Conservation (phyloP, 441 rosid genomes). For the Capsella rubella region DNA sequence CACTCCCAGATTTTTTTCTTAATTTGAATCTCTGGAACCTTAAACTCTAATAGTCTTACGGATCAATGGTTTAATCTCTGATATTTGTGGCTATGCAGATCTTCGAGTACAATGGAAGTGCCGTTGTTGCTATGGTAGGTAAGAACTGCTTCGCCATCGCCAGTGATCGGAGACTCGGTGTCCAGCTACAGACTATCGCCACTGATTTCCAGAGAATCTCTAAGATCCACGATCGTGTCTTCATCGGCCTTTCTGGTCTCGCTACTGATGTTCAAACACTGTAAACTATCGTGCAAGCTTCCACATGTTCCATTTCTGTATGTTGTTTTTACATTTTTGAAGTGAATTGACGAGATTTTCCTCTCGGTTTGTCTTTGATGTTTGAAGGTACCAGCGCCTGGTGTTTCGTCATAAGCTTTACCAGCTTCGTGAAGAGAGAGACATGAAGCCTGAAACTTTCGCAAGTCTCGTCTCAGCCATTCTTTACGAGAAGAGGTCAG, state of each 20-base stretch:
- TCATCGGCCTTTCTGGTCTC: conserved; percentile 89
- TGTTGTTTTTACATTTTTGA: neutral
- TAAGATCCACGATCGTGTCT: conserved; percentile 83
- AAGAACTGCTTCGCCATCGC: conserved; percentile 97
- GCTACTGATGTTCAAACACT: conserved; percentile 92
- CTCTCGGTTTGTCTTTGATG: conserved; percentile 12
- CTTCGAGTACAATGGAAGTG: conserved; percentile 98
- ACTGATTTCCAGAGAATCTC: conserved; percentile 88
- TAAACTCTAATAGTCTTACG: neutral
- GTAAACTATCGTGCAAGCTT: conserved; percentile 46
- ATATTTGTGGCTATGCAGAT: conserved; percentile 53
- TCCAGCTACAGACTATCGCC: conserved; percentile 94
- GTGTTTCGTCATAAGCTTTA: conserved; percentile 90
- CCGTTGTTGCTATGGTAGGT: conserved; percentile 97
- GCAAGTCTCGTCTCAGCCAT: conserved; percentile 93
- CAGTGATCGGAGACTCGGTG: conserved; percentile 89
- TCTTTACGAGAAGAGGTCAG: conserved; percentile 93
- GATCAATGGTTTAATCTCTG: neutral
- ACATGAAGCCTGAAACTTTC: conserved; percentile 97
- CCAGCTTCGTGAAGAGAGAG: conserved; percentile 93
- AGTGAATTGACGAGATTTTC: neutral
- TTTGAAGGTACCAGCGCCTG: conserved; percentile 82
- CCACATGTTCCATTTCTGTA: neutral
- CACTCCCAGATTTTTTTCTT: neutral
- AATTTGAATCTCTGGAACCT: neutral